Base-by-base conservation (phyloP, 805 yeast species). In the Priceomyces carsonii region DNA sequence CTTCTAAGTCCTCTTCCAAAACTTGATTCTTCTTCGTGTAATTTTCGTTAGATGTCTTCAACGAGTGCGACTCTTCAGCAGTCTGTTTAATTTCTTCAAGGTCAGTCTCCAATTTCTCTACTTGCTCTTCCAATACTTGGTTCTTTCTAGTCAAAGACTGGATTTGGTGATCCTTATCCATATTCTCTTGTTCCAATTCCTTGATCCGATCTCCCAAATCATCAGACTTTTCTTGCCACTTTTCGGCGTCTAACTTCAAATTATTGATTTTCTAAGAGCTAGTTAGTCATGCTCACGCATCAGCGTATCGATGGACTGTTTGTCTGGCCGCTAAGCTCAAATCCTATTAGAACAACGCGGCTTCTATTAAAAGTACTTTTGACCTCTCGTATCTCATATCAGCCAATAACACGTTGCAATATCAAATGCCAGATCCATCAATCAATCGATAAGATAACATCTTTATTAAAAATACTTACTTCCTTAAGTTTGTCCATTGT, bases 171-270 rank as follows among this genome's bases (percentile, higher is more conserved):
- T 93, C 99, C 72, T 90, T 90, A 50, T 87, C 91, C 50, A 86
- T 73, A 59, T 78, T 77, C 58, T 88, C 95, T 71, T 91, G 97
- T 67, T 91, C 98, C 64, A 91, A 75, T 59, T 75, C 83, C 76
- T 90, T 93, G 70, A 85, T 80, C 63, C 81, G 82, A 45, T 75
- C 80, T 43, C 80, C 68, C 55, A 85, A 77, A 55, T 86, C 96
- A 58, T 93, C 99, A 43, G 93, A 82, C 74, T 89, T 87, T 64
- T 88, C 96, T 73, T 91, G 96, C 88, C 99, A 95, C 54, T 83
- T 74, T 73, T 93, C 99, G 50, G 96, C 91, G 62, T 93, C 98
- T 55, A 86, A 74, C 71, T 91, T 90, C 66, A 93, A 80, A 68
- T 81, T 81, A 75, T 73, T 82, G 71, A 89, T 73, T 79, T 88